phyloP scores from a whole-genome alignment of 345 rosid genomes.

The Camelina neglecta region DNA sequence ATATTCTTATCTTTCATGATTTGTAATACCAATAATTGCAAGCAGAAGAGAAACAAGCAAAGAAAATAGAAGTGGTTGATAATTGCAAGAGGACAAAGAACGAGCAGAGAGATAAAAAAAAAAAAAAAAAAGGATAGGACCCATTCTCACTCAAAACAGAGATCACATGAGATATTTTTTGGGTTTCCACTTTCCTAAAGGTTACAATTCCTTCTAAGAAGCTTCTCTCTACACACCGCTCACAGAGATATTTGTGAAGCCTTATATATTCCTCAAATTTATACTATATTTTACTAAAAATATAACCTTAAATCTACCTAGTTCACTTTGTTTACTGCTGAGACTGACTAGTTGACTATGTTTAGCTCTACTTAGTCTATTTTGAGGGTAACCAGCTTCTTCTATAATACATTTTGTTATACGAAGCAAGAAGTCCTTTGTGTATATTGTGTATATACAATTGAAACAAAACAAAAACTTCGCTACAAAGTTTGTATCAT shows the following conservation, averaged over 20 bases:
- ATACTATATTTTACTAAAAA: too few relatives aligned
- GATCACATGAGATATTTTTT: slow-evolving; percentile 37
- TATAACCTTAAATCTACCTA: not conserved
- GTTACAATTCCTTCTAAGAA: slow-evolving; percentile 17
- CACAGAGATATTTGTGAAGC: slow-evolving; percentile 7
- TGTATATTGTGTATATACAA: too few relatives aligned
- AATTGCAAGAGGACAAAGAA: slow-evolving; percentile 18
- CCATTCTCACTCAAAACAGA: slow-evolving; percentile 21
- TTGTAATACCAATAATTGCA: not conserved
- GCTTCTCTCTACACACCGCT: not conserved
- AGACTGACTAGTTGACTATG: not conserved
- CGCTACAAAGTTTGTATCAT: not conserved
- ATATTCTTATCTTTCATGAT: too few relatives aligned
- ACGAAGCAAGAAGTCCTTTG: too few relatives aligned
- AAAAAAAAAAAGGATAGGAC: not conserved
- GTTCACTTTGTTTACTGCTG: not conserved
- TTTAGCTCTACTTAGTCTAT: not conserved
- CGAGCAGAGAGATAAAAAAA: not conserved
- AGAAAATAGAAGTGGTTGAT: slow-evolving; percentile 3
- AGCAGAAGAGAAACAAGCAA: not conserved
- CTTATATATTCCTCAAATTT: not conserved
- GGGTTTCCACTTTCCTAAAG: slow-evolving; percentile 1
- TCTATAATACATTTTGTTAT: too few relatives aligned
- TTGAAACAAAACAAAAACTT: too few relatives aligned
- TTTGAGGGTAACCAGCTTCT: too few relatives aligned